A percentile compares a stretch with the other conserved stretches of the same genome.
phyloP scores from a whole-genome alignment of 441 rosid genomes.

The Gossypium lobatum region DNA sequence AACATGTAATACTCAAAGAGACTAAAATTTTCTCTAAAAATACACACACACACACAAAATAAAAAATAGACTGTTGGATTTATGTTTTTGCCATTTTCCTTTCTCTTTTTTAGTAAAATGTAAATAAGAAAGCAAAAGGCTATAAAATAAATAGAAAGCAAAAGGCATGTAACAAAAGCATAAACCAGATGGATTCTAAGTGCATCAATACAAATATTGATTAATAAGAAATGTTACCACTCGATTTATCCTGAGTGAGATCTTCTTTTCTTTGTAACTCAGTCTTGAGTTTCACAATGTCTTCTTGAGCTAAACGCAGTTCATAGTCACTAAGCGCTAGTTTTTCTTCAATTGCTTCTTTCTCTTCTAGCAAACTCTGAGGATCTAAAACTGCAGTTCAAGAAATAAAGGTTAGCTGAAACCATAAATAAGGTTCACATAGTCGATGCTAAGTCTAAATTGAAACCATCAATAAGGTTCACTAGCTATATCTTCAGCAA shows the following conservation, averaged over 20 bases:
- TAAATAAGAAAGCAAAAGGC: neutral
- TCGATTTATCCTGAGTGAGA: constrained; percentile 30
- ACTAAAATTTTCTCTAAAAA: too few species aligned
- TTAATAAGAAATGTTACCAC: constrained; percentile 38
- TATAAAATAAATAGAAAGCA: too few species aligned
- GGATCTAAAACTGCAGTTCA: constrained; percentile 81
- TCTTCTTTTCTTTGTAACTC: constrained; percentile 66
- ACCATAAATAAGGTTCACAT: constrained; percentile 13
- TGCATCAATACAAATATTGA: neutral
- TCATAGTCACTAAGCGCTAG: constrained; percentile 79
- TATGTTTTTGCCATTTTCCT: neutral
- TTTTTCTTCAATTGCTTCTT: constrained; percentile 71
- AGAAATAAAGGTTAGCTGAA: constrained; percentile 13
- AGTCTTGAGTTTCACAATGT: constrained; percentile 58
- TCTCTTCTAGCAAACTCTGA: constrained; percentile 83
- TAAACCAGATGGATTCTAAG: neutral
- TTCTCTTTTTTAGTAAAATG: neutral
- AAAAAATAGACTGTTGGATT: neutral
- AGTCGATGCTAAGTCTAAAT: neutral
- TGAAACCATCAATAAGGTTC: constrained; percentile 17
- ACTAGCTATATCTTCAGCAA: neutral
- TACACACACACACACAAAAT: too few species aligned
- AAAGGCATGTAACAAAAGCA: neutral
- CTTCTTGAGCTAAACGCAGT: constrained; percentile 88
- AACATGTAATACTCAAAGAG: too few species aligned